Evolutionary conservation across 2,329 filamentous ascomycete species (phyloP).

Genomic region (Pseudopithomyces chartarum): DNA sequence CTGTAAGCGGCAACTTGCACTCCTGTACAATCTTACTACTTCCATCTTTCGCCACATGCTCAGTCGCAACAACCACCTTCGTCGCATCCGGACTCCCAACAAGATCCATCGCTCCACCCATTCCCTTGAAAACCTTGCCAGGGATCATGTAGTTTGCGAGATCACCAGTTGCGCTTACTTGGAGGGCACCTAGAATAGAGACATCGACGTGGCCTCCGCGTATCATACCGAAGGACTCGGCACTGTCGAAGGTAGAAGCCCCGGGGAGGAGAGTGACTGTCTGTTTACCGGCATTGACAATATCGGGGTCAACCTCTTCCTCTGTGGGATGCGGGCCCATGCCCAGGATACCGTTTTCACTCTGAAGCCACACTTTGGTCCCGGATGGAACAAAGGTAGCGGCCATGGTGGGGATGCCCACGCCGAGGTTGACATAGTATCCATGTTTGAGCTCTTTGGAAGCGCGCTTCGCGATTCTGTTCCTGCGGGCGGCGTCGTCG

Average conservation of each 20-base stretch:
- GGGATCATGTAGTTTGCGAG: constrained; percentile 93
- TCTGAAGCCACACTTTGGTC: constrained; percentile 67
- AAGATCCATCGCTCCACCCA: constrained; percentile 90
- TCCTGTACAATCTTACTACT: constrained; percentile 86
- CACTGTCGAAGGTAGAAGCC: constrained; percentile 80
- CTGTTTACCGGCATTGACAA: constrained; percentile 94
- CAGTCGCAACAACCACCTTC: constrained; percentile 91
- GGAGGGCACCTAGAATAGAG: constrained; percentile 88
- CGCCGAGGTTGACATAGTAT: constrained; percentile 91
- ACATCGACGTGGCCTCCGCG: constrained; percentile 83
- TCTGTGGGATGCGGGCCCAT: constrained; percentile 55
- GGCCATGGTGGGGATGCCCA: constrained; percentile 91
- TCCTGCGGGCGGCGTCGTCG: constrained; percentile 53
- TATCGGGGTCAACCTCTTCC: constrained; percentile 79
- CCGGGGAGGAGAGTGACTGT: constrained; percentile 84
- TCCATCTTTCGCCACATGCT: constrained; percentile 92
- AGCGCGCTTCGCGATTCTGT: constrained; percentile 80
- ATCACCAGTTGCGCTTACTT: constrained; percentile 79
- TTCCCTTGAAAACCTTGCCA: constrained; percentile 84
- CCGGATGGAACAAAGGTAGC: constrained; percentile 70
- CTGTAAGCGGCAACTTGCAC: constrained; percentile 45
- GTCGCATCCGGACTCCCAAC: constrained; percentile 81
- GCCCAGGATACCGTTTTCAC: constrained; percentile 53
- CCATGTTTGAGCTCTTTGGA: constrained; percentile 94
- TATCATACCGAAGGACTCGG: constrained; percentile 94